Conservation (phyloP, 495 filamentous ascomycete genomes). For the Trichoderma parareesei region DNA sequence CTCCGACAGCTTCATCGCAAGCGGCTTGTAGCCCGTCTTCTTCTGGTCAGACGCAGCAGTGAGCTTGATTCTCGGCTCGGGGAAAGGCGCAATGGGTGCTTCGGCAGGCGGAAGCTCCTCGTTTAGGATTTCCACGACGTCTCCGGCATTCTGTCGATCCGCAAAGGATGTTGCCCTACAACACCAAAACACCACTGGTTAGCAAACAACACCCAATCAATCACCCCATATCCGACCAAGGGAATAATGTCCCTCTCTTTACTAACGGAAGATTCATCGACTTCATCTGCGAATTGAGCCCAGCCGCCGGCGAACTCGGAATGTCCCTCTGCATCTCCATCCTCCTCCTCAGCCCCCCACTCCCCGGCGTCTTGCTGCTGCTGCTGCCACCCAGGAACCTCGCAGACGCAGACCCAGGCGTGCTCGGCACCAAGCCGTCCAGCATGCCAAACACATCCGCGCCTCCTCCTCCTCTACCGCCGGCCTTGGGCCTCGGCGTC, state of each 20-base stretch:
- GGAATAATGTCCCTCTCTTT: not conserved
- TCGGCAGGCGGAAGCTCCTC: constrained; percentile 60
- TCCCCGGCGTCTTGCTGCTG: constrained; percentile 27
- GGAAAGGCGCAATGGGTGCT: constrained; percentile 59
- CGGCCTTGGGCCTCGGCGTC: constrained; percentile 52
- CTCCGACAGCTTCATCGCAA: constrained; percentile 89
- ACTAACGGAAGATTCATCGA: constrained; percentile 32
- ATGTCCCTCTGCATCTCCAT: constrained; percentile 15
- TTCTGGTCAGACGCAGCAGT: constrained; percentile 76
- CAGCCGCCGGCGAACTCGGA: constrained; percentile 39
- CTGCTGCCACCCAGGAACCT: constrained; percentile 14
- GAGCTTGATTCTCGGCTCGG: constrained; percentile 71
- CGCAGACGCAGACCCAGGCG: constrained; percentile 33
- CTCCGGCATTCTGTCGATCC: constrained; percentile 66
- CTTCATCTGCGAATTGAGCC: constrained; percentile 32
- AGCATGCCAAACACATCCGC: constrained; percentile 71
- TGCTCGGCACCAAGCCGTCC: constrained; percentile 68
- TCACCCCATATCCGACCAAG: too few relatives aligned
- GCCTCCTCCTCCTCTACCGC: constrained; percentile 24
- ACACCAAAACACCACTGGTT: constrained; percentile 15
- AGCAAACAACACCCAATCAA: not conserved
- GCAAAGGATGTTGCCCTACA: constrained; percentile 50
- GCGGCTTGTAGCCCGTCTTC: constrained; percentile 83
- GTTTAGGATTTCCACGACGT: constrained; percentile 75
- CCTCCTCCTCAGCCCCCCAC: constrained; percentile 46